A percentile compares a stretch with the other conserved stretches of the same genome.
phyloP scores from a whole-genome alignment of 1,139 yeast species.

The Kodamaea alishanica region DNA sequence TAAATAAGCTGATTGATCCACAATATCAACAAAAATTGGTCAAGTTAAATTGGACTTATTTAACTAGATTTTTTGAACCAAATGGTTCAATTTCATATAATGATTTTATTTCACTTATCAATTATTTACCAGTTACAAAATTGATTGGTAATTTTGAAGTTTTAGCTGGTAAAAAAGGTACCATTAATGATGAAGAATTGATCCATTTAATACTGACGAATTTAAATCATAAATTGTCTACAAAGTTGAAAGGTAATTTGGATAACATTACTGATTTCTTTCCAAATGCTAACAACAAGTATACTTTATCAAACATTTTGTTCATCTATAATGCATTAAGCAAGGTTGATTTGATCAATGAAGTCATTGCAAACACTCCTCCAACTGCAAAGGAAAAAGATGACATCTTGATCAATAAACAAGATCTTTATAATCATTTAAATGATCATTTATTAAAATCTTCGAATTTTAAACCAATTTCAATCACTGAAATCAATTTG shows the following conservation, averaged over 20 bases:
- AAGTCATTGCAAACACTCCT: constrained; percentile 56
- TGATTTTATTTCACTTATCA: constrained; percentile 42
- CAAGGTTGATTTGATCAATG: constrained; percentile 52
- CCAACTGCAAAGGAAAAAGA: constrained; percentile 43
- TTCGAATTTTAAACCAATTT: constrained; percentile 49
- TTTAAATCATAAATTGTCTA: constrained; percentile 42
- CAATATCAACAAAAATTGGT: constrained; percentile 39
- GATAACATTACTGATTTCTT: constrained; percentile 37
- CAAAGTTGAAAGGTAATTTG: constrained; percentile 37
- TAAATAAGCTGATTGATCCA: constrained; percentile 44
- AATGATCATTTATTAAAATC: constrained; percentile 51
- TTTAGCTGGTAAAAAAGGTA: constrained; percentile 33
- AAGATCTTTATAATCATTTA: constrained; percentile 42
- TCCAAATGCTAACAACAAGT: constrained; percentile 29
- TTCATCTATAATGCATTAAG: constrained; percentile 43
- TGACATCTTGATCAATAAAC: constrained; percentile 43
- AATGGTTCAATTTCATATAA: constrained; percentile 35
- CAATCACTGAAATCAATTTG: constrained; percentile 43
- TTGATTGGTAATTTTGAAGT: constrained; percentile 45
- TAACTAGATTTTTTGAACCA: constrained; percentile 42
- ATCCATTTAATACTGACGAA: constrained; percentile 34
- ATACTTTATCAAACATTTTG: constrained; percentile 42
- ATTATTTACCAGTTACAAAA: constrained; percentile 45
- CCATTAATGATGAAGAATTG: constrained; percentile 32
- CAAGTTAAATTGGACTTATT: constrained; percentile 46